phyloP scores from a whole-genome alignment of 2,329 filamentous ascomycete genomes.

The Fusarium devonianum region DNA sequence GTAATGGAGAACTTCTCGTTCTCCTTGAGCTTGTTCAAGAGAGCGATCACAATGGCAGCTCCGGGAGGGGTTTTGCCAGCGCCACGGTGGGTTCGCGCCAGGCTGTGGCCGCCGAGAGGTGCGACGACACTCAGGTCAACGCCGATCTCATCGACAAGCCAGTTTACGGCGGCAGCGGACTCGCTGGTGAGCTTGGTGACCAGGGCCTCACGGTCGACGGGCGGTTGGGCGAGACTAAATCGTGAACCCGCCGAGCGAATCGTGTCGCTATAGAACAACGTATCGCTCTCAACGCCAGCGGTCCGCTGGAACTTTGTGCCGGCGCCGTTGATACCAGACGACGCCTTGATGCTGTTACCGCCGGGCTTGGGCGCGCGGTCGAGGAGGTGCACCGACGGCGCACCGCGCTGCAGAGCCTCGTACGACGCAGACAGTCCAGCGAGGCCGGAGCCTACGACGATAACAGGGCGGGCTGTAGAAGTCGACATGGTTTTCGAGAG shows the following conservation, averaged over 20 bases:
- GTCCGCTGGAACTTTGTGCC: conserved; percentile 63
- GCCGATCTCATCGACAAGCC: conserved; percentile 63
- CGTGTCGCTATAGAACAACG: conserved; percentile 63
- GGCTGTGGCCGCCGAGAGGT: conserved; percentile 65
- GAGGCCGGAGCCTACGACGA: conserved; percentile 71
- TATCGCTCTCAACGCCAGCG: conserved; percentile 45
- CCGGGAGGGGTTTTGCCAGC: conserved; percentile 64
- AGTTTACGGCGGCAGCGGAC: conserved; percentile 60
- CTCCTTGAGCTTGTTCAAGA: conserved; percentile 60
- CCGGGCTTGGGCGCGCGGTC: conserved; percentile 67
- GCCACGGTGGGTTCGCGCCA: conserved; percentile 58
- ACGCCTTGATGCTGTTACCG: conserved; percentile 72
- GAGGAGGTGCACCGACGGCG: conserved; percentile 61
- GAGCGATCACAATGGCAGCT: conserved; percentile 62
- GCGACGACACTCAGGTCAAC: conserved; percentile 66
- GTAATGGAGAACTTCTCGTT: conserved; percentile 59
- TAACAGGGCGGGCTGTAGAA: conserved; percentile 48
- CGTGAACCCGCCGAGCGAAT: conserved; percentile 61
- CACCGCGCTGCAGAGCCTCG: conserved; percentile 59
- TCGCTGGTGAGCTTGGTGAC: conserved; percentile 56
- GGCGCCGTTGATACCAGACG: conserved; percentile 70
- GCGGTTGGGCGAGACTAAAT: conserved; percentile 39
- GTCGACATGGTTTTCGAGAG: conserved; percentile 41
- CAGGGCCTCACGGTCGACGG: conserved; percentile 51
- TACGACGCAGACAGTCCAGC: conserved; percentile 68